A percentile compares a stretch with the other conserved stretches of the same genome.
phyloP scores from a whole-genome alignment of 2,329 filamentous ascomycete genomes.

The Penicillium olsonii region DNA sequence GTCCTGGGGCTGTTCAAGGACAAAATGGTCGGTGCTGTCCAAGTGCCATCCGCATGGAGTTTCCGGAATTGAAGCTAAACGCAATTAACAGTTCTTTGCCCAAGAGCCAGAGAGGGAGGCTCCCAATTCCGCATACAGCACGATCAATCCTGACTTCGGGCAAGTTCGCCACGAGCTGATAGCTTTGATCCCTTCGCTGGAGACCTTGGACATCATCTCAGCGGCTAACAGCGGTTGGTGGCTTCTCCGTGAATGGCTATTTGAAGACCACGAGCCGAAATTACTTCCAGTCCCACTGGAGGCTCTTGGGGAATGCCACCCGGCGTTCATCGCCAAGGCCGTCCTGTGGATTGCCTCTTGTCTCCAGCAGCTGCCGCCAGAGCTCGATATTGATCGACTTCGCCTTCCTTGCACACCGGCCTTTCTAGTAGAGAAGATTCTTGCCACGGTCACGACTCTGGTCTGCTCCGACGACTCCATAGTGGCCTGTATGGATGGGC shows the following conservation, averaged over 20 bases:
- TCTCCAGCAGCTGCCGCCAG: slow-evolving; percentile 13
- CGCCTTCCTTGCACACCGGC: slow-evolving; percentile 4
- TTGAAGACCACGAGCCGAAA: slow-evolving; percentile 4
- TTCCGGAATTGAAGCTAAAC: not conserved
- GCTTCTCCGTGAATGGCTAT: slow-evolving; percentile 7
- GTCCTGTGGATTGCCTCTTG: slow-evolving; percentile 8
- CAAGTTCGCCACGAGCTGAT: slow-evolving; percentile 6
- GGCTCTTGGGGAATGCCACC: slow-evolving; percentile 3
- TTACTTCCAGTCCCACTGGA: slow-evolving; percentile 2
- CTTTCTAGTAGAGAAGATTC: slow-evolving; percentile 2
- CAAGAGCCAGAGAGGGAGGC: slow-evolving; percentile 1
- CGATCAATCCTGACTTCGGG: not conserved
- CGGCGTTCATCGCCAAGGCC: slow-evolving; percentile 6
- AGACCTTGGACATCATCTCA: slow-evolving; percentile 5
- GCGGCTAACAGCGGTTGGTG: slow-evolving; percentile 11
- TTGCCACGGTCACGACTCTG: slow-evolving; percentile 1
- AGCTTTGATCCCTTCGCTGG: slow-evolving; percentile 2
- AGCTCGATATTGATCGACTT: not conserved
- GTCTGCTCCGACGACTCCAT: slow-evolving; percentile 10
- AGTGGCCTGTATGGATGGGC: slow-evolving; percentile 10
- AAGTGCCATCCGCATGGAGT: no score
- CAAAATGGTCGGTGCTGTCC: slow-evolving; percentile 1
- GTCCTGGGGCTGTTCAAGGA: slow-evolving; percentile 13
- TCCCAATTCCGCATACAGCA: not conserved
- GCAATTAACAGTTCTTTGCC: slow-evolving; percentile 7